Evolutionary conservation across 352 stramenopile species (phyloP).

Genomic region (Globisporangium paddicum): DNA sequence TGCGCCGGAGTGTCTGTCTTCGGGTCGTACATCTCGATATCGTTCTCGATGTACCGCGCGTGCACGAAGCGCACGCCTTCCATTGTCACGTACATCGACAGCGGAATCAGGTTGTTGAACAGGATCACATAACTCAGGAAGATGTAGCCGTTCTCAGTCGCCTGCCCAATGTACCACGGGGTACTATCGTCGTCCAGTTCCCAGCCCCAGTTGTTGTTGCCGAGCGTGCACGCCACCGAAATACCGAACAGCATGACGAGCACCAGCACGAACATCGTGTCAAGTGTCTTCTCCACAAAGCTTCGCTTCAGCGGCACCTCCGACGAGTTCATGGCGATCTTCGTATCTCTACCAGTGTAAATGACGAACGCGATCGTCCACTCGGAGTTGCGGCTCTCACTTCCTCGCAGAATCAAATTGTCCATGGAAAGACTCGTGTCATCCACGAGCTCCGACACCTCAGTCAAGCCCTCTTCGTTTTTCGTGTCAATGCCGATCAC

Average conservation of each 20-base stretch:
- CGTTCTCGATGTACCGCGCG: constrained; percentile 76
- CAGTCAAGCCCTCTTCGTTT: constrained; percentile 5
- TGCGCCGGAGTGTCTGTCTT: constrained; percentile 73
- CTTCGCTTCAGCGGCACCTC: constrained; percentile 80
- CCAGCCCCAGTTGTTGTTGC: constrained; percentile 84
- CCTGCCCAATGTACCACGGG: constrained; percentile 66
- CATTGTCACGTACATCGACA: constrained; percentile 93
- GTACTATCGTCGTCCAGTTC: constrained; percentile 39
- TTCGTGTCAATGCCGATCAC: constrained; percentile 22
- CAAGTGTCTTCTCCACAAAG: constrained; percentile 83
- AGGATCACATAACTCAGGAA: constrained; percentile 89
- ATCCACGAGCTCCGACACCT: constrained; percentile 3
- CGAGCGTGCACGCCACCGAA: constrained; percentile 74
- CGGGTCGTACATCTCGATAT: constrained; percentile 80
- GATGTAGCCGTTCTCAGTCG: constrained; percentile 73
- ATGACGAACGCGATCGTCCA: constrained; percentile 85
- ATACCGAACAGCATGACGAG: constrained; percentile 85
- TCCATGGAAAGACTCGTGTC: constrained; percentile 80
- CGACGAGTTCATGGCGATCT: constrained; percentile 83
- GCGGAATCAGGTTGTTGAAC: constrained; percentile 94
- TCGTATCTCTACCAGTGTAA: constrained; percentile 81
- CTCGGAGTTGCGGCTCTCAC: constrained; percentile 79
- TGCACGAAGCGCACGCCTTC: constrained; percentile 87
- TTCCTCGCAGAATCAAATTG: constrained; percentile 83
- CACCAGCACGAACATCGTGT: constrained; percentile 87